These are phyloP conservation scores for Aaosphaeria arxii DNA, from an alignment of 2,329 filamentous ascomycete genomes.

Conservation along the genomic window DNA sequence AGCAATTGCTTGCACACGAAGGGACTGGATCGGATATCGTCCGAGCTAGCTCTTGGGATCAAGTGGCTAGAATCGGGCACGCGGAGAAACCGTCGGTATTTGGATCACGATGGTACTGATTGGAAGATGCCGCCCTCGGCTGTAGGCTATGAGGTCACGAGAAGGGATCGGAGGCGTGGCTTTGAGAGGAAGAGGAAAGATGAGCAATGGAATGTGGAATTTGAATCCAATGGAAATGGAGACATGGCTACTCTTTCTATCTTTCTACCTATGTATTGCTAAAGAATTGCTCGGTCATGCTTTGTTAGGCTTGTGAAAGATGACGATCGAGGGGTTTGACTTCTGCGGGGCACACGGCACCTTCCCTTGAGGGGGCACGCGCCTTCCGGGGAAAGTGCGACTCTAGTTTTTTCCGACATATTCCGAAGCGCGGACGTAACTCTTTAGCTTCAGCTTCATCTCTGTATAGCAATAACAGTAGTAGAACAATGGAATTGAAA, in stretches of 20 bases:
- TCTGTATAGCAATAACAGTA: not conserved
- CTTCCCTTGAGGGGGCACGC: conserved; percentile 6
- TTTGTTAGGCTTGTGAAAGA: conserved; percentile 20
- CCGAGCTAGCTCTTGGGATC: conserved; percentile 25
- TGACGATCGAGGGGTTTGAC: conserved; percentile 16
- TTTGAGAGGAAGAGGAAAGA: conserved; percentile 1
- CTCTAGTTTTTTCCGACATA: conserved; percentile 11
- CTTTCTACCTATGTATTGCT: not conserved
- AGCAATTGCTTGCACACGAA: not conserved
- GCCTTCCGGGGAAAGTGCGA: not conserved
- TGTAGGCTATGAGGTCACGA: conserved; percentile 23
- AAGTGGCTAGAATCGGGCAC: conserved; percentile 38
- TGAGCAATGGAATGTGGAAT: conserved; percentile 1
- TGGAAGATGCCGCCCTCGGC: conserved; percentile 32
- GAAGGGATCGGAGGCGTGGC: conserved; percentile 7
- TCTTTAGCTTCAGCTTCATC: not conserved
- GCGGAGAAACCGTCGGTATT: conserved; percentile 33
- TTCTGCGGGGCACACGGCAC: conserved; percentile 13
- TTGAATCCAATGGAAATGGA: not conserved
- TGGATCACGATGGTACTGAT: conserved; percentile 24
- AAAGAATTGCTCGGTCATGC: conserved; percentile 4
- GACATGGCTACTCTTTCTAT: conserved; percentile 4
- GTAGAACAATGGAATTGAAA: not conserved
- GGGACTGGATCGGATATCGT: conserved; percentile 12
- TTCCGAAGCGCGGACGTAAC: conserved; percentile 7